Conservation (phyloP, 2,329 filamentous ascomycete species). For the Metarhizium guizhouense region DNA sequence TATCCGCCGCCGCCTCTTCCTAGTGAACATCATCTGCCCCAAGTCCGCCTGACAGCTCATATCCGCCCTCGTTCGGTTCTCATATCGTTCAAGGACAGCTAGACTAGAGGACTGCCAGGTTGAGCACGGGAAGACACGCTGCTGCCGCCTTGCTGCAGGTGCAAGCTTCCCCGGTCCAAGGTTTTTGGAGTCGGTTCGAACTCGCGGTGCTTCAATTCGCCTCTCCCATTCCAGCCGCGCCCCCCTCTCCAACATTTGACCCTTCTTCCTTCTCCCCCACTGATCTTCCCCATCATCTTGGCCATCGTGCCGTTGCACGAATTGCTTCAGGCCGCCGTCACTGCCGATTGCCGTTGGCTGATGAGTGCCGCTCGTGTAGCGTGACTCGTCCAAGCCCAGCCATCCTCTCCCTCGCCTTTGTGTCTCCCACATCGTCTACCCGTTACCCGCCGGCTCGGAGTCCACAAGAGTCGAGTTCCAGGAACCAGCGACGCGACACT, state of each 20-base stretch:
- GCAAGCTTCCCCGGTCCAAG: not conserved
- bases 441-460: not conserved
- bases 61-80: not conserved
- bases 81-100: not conserved
- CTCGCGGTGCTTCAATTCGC: not conserved
- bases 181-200: not conserved
- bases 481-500: not conserved
- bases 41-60: not conserved
- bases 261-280: not conserved
- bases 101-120: not conserved
- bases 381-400: not conserved
- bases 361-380: not conserved
- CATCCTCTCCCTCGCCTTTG: too few species aligned
- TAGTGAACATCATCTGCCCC: too few species aligned
- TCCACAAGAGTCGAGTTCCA: not conserved
- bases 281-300: not conserved
- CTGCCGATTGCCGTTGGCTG: not conserved
- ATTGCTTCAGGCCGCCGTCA: slow-evolving; percentile 3
- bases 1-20: too few species aligned
- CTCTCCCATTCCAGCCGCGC: not conserved
- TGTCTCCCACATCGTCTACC: too few species aligned
- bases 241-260: not conserved
- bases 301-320: not conserved
- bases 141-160: not conserved
- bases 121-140: not conserved